Evolutionary conservation across 345 rosid species (phyloP), one percentile per base, ranked within the genome.

Genomic region (Ceriops zippeliana): DNA sequence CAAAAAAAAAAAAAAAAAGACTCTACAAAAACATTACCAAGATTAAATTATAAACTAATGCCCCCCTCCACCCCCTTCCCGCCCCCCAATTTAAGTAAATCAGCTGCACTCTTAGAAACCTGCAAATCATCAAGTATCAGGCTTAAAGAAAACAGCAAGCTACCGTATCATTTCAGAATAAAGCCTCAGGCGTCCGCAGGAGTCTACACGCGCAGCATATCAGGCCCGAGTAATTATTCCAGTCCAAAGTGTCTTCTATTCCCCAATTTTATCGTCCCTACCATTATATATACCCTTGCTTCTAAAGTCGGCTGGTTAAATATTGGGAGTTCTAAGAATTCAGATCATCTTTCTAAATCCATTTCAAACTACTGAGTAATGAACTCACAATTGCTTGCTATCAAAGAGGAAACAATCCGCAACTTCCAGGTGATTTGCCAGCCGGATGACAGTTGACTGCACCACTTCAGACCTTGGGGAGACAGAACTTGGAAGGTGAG

Each of bases 371-470:
- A 42, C 5, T 3, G 17, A 11, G 47, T 38, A 38, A 38, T 38
- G 21, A 7, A 46, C 69, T 47, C 66, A 26, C n/a, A 62, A 28
- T 78, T 76, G 66, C 6, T 70, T 11, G 46, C 75, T 58, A 51
- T 51, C 71, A 19, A 82, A 88, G 83, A 72, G 86, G 77, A 91
- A 93, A 70, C 68, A 82, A 59, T 87, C 72, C 2, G 86, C 71
- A 56, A 89, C 90, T 52, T 84, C 78, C 32, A 92, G 82, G 75
- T 83, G 88, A 54, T 80, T 81, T 47, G 96, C 85, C n/a, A 95
- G 85, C 53, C 66, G 83, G 62, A 65, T 56, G 28, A 92, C 83
- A 38, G 83, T 78, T 22, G 92, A 83, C 70, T 59, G 83, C 53
- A 89, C 89, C 11, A 56, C 76, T 61, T 87, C 79, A 9, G 85